Base-by-base conservation (phyloP, 352 stramenopile species). In the Phytopythium ostracodes region DNA sequence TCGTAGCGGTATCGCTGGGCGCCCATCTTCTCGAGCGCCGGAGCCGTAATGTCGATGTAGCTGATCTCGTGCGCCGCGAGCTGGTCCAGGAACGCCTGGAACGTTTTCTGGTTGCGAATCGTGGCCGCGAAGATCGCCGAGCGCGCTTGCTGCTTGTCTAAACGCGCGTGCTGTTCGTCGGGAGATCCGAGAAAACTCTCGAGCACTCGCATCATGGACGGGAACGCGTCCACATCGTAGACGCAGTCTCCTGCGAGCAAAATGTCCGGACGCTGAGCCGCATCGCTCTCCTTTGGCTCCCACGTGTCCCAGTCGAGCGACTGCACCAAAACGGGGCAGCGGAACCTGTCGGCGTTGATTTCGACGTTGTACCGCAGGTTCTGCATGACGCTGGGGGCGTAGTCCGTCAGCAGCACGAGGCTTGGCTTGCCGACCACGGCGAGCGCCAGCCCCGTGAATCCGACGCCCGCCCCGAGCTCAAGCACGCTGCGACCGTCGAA, bases 281-380 rank as follows among this genome's bases (percentile, higher is more conserved):
- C 54, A 8, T 59, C 66, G 20, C 63, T 54, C 10, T 77, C 63
- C 15, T 59, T 56, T 15, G 70, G 77, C 20, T 88, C 60, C 81
- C 81, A 92, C 0, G 72, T 82, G 10, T 87, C 82, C 85, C 85
- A 94, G 59, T 94, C 82, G 15, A 94, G 66, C 20, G 72, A 68
- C 35, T 84, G 60, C 29, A 89, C 81, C 10, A 80, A 64, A 36
- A 92, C 74, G 1, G 77, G 70, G 20, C 81, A 91, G 33, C 64
- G 49, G 46, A 76, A 76, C 29, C 73, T 72, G 58, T 33, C 56
- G 0, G 71, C 56, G 53, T 94, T 94, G 63, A 92, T 73, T 54
- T 94, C 85, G 22, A 81, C 74, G 57, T 92, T 94, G 69, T 94
- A 94, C 5, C 79, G 76, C 25, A 92, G 43, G 56, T 94, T 94